Percentiles rank a stretch among this genome's conserved stretches.
Conservation (phyloP, 345 rosid species). For the Brassica rapa region DNA sequence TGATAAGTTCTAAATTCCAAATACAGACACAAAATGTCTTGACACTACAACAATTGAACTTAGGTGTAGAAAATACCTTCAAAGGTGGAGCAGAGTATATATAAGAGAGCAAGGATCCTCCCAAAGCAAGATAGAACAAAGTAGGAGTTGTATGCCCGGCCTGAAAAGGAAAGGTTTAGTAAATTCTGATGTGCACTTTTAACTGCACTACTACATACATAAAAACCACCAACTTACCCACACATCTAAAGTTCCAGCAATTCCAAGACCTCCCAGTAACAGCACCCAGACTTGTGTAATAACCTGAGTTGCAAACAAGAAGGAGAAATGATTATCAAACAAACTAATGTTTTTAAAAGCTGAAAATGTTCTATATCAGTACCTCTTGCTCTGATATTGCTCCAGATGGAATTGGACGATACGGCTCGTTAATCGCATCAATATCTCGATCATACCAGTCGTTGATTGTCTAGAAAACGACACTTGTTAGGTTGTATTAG, state of each 20-base stretch:
- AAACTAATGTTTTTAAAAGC: neutral
- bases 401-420: constrained; percentile 97
- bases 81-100: constrained; percentile 98
- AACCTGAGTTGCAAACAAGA: constrained; percentile 55
- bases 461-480: constrained; percentile 68
- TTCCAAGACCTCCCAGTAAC: constrained; percentile 82
- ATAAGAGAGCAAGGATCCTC: constrained; percentile 94
- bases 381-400: constrained; percentile 91
- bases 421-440: constrained; percentile 96
- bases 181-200: neutral
- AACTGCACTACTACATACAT: neutral
- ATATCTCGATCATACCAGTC: constrained; percentile 98
- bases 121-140: constrained; percentile 85
- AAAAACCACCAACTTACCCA: constrained; percentile 65
- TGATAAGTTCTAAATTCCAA: constrained; percentile 23
- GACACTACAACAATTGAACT: neutral
- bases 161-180: constrained; percentile 45
- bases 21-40: constrained; percentile 1
- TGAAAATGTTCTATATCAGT: constrained; percentile 1
- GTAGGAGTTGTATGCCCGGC: constrained; percentile 85
- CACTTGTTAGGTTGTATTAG: constrained; percentile 19
- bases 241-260: constrained; percentile 77
- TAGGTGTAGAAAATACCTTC: constrained; percentile 54
- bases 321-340: neutral
- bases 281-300: constrained; percentile 86